These are phyloP conservation scores for Candida palmyrensis DNA, from an alignment of 805 yeast genomes.

Conservation along the genomic window DNA sequence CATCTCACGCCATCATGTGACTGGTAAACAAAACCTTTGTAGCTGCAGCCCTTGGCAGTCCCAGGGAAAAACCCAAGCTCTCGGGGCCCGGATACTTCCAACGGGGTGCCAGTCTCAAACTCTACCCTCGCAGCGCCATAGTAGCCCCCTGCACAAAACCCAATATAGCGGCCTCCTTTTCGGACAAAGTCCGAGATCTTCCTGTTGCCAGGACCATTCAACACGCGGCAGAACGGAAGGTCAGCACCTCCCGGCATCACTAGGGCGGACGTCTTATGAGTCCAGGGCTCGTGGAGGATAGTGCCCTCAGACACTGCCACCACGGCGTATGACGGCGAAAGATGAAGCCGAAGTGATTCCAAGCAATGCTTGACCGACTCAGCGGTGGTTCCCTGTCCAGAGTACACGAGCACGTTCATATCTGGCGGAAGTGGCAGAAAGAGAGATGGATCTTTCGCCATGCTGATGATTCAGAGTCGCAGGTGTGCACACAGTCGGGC, in stretches of 20 bases:
- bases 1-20: constrained; percentile 74
- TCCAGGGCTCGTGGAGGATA: constrained; percentile 83
- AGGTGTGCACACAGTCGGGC: no score
- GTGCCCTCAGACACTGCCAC: constrained; percentile 59
- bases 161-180: constrained; percentile 77
- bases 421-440: constrained; percentile 5
- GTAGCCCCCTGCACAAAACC: constrained; percentile 96
- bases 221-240: constrained; percentile 68
- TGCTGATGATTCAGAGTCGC: no score
- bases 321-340: constrained; percentile 89
- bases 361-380: constrained; percentile 82
- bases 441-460: no score
- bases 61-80: constrained; percentile 85
- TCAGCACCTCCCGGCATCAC: constrained; percentile 98
- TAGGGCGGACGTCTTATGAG: constrained; percentile 64
- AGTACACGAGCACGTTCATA: constrained; percentile 34
- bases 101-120: constrained; percentile 67
- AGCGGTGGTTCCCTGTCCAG: constrained; percentile 76
- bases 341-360: constrained; percentile 64
- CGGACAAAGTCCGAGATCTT: constrained; percentile 60
- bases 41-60: constrained; percentile 74
- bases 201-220: constrained; percentile 66
- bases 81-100: constrained; percentile 84
- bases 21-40: constrained; percentile 72
- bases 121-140: constrained; percentile 72